Evolutionary conservation across 371 early-diverging fungal genomes (phyloP).

Genomic region (Umbelopsis sp.): DNA sequence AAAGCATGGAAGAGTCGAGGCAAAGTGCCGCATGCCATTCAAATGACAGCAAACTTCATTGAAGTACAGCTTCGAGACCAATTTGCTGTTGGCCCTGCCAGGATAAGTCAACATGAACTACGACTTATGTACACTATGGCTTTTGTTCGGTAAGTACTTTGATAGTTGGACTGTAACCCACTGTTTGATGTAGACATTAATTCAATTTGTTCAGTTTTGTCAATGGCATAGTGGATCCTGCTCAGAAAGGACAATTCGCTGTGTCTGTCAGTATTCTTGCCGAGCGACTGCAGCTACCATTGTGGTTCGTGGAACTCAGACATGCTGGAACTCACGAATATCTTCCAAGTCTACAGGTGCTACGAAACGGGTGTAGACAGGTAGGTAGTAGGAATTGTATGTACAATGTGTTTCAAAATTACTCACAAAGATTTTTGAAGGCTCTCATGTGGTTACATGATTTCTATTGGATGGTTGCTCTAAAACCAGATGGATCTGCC

Average conservation of each 20-base stretch:
- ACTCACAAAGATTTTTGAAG: conserved; percentile 14
- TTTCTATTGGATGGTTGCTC: conserved; percentile 43
- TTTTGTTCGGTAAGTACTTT: conserved; percentile 41
- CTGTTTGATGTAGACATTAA: not conserved
- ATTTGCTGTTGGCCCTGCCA: conserved; percentile 26
- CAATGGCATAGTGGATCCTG: conserved; percentile 69
- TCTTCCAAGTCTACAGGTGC: conserved; percentile 58
- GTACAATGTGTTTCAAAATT: too few relatives aligned
- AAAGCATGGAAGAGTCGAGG: conserved; percentile 68
- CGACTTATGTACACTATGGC: conserved; percentile 63
- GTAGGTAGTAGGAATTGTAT: conserved; percentile 21
- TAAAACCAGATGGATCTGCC: conserved; percentile 25
- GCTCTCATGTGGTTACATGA: conserved; percentile 58
- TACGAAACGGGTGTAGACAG: conserved; percentile 57
- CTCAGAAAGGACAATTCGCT: conserved; percentile 55
- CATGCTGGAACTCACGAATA: conserved; percentile 72
- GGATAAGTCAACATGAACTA: conserved; percentile 55
- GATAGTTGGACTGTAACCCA: not conserved
- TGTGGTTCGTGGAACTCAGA: conserved; percentile 70
- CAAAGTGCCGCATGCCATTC: conserved; percentile 61
- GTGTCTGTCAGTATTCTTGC: conserved; percentile 59
- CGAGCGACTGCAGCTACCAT: conserved; percentile 57
- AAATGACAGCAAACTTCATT: conserved; percentile 60
- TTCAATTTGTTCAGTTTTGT: conserved; percentile 53
- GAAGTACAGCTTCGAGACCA: conserved; percentile 57